phyloP scores from a whole-genome alignment of 345 rosid genomes.

The Gossypium rotundifolium region DNA sequence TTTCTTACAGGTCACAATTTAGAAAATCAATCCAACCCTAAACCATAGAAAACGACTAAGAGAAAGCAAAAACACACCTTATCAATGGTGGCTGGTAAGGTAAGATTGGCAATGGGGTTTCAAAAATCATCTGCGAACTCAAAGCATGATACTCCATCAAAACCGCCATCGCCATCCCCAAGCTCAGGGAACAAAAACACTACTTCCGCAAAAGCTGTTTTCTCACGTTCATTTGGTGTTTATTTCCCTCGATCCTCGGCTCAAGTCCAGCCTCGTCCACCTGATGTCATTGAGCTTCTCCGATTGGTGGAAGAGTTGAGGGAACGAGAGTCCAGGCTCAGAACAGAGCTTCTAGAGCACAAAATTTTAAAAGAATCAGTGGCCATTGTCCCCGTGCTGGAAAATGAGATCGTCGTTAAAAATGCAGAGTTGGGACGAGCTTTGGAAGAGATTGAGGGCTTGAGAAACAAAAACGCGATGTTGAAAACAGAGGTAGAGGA shows the following conservation, averaged over 20 bases:
- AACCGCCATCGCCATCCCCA: conserved; percentile 42
- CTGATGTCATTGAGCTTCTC: conserved; percentile 65
- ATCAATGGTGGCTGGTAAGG: conserved; percentile 86
- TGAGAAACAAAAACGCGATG: conserved; percentile 45
- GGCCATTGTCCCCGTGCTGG: conserved; percentile 68
- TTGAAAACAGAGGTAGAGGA: conserved; percentile 32
- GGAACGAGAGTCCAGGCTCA: conserved; percentile 57
- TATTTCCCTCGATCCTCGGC: conserved; percentile 97
- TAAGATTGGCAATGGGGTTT: conserved; percentile 76
- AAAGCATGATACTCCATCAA: conserved; percentile 23
- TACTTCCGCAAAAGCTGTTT: conserved; percentile 37
- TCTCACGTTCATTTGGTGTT: conserved; percentile 70
- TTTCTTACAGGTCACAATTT: conserved; percentile 1
- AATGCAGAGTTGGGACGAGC: conserved; percentile 34
- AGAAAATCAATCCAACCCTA: neutral
- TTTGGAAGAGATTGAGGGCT: conserved; percentile 26
- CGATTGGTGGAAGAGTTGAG: conserved; percentile 73
- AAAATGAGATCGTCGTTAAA: conserved; percentile 43
- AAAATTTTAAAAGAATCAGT: conserved; percentile 68
- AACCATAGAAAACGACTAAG: neutral
- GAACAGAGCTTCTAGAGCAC: conserved; percentile 67
- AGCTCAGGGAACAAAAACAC: conserved; percentile 24
- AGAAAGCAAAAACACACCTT: conserved; percentile 6
- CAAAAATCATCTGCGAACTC: conserved; percentile 60
- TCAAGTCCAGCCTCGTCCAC: conserved; percentile 91